These are phyloP conservation scores for Combretum micranthum DNA, from an alignment of 345 rosid genomes.

Conservation along the genomic window DNA sequence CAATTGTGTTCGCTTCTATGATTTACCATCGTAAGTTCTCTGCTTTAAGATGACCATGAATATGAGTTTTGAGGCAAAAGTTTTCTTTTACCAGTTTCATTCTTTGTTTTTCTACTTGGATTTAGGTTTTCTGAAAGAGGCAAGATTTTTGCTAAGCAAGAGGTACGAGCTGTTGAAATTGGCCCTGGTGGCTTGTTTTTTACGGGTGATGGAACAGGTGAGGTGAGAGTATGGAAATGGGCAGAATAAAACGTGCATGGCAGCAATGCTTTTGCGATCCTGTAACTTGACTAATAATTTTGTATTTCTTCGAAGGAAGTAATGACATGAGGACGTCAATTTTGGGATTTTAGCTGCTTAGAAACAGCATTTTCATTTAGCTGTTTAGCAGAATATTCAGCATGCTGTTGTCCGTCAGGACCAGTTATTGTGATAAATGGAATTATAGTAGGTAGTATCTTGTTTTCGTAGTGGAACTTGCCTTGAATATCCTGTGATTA, in stretches of 20 bases:
- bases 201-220: slow-evolving; percentile 92
- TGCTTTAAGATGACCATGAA: not conserved
- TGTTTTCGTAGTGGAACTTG: too few relatives aligned
- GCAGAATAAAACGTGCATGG: slow-evolving; percentile 12
- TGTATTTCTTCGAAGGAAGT: slow-evolving; percentile 12
- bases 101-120: not conserved
- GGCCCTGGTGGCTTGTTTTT: slow-evolving; percentile 89
- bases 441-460: too few relatives aligned
- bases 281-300: slow-evolving; percentile 1
- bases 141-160: slow-evolving; percentile 76
- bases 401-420: slow-evolving; percentile 3
- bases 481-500: too few relatives aligned
- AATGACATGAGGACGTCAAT: slow-evolving; percentile 12
- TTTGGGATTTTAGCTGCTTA: slow-evolving; percentile 7
- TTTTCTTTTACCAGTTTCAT: not conserved
- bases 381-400: slow-evolving; percentile 2
- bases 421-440: too few relatives aligned
- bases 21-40: slow-evolving; percentile 88
- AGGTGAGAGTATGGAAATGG: slow-evolving; percentile 92
- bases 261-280: slow-evolving; percentile 3
- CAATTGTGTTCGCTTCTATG: slow-evolving; percentile 55
- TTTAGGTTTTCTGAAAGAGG: slow-evolving; percentile 83
- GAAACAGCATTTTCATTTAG: not conserved
- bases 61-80: not conserved
- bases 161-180: slow-evolving; percentile 66